These are phyloP conservation scores for Neospermospora avenae DNA, from an alignment of 2,329 filamentous ascomycete genomes.

Conservation along the genomic window DNA sequence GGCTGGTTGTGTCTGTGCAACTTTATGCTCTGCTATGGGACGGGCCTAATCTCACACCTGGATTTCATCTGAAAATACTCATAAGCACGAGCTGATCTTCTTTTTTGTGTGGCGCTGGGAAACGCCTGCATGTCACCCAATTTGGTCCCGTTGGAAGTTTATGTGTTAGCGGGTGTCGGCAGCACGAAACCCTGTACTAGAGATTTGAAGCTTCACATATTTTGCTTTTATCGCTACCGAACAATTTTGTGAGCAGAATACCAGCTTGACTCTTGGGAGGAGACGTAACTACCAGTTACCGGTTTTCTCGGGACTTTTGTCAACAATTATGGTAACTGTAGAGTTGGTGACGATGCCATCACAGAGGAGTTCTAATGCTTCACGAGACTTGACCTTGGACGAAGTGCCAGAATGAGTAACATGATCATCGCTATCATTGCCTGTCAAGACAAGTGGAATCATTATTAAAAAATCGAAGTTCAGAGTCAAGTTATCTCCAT, in stretches of 20 bases:
- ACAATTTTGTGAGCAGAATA: not conserved
- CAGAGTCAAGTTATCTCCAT: not conserved
- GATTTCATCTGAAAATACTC: not conserved
- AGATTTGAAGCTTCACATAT: not conserved
- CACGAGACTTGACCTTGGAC: not conserved
- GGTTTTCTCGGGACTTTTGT: not conserved
- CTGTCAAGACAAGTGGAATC: not conserved
- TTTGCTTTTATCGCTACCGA: not conserved
- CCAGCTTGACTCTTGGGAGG: not conserved
- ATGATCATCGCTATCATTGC: not conserved
- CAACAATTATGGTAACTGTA: not conserved
- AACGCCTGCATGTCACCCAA: not conserved
- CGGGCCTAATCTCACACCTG: not conserved
- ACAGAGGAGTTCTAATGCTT: too few species aligned
- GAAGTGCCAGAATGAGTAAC: not conserved
- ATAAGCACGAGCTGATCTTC: not conserved
- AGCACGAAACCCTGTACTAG: not conserved
- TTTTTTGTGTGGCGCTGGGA: not conserved
- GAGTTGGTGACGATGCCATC: not conserved
- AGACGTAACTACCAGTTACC: not conserved
- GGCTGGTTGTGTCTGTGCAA: slow-evolving; percentile 2
- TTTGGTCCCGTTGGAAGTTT: not conserved
- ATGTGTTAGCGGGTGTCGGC: not conserved
- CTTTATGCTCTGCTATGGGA: not conserved
- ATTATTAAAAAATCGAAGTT: not conserved